Conservation (phyloP, 768 basidiomycete genomes). For the Hypholoma fasciculare region DNA sequence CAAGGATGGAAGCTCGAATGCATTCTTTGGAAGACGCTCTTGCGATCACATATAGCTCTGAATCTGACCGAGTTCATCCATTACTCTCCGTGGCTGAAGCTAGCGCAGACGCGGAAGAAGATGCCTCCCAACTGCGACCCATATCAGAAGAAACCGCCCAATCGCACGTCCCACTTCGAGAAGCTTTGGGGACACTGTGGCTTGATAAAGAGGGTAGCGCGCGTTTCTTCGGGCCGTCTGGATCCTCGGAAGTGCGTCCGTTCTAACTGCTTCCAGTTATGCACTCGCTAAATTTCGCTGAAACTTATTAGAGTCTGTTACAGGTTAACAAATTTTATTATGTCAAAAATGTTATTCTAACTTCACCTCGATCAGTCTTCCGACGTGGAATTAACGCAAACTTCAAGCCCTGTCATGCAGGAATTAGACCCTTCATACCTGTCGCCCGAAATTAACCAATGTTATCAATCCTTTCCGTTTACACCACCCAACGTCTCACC, state of each 20-base stretch:
- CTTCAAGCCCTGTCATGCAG: constrained; percentile 22
- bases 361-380: constrained; percentile 2
- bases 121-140: constrained; percentile 26
- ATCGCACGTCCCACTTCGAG: constrained; percentile 25
- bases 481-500: constrained; percentile 35
- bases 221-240: constrained; percentile 48
- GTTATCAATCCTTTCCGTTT: constrained; percentile 46
- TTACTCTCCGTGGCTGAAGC: constrained; percentile 27
- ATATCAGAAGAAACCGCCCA: constrained; percentile 23
- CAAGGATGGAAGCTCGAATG: constrained; percentile 49
- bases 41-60: constrained; percentile 42
- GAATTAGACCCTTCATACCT: constrained; percentile 47
- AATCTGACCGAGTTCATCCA: constrained; percentile 41
- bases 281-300: constrained; percentile 3
- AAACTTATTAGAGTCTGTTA: constrained; percentile 36
- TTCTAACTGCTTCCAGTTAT: background rate
- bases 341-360: constrained; percentile 1
- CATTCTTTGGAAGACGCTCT: constrained; percentile 55
- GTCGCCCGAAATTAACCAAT: constrained; percentile 41
- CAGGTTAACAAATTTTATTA: constrained; percentile 23
- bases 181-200: constrained; percentile 44
- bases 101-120: constrained; percentile 30
- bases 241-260: constrained; percentile 46
- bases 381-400: background rate
- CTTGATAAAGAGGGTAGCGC: constrained; percentile 40